Percentiles rank a stretch among this genome's conserved stretches.
Conservation (phyloP, 768 basidiomycete species). For the Mycena indigotica region DNA sequence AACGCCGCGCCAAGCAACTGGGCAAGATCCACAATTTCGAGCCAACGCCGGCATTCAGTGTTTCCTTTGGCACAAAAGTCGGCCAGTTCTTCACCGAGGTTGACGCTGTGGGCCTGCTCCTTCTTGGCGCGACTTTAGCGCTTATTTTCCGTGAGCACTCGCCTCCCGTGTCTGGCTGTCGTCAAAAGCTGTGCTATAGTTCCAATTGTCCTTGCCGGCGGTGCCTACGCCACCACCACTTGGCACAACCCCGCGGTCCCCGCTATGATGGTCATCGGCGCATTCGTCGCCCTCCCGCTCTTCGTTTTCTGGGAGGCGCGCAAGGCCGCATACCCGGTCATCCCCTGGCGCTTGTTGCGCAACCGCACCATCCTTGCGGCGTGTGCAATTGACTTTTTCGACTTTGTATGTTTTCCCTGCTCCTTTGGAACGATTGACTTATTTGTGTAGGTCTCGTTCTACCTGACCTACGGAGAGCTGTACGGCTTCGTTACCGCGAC, state of each 20-base stretch:
- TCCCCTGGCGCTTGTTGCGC: constrained; percentile 49
- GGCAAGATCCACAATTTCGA: constrained; percentile 21
- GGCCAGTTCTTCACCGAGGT: constrained; percentile 25
- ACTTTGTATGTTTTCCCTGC: constrained; percentile 36
- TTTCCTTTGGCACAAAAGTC: constrained; percentile 8
- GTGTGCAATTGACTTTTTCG: constrained; percentile 52
- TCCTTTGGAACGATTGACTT: neutral
- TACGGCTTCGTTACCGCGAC: constrained; percentile 50
- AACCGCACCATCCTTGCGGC: constrained; percentile 51
- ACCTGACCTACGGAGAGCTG: constrained; percentile 57
- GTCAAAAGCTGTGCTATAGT: too few species aligned
- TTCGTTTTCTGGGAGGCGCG: constrained; percentile 41
- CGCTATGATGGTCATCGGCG: constrained; percentile 37
- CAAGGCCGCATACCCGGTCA: constrained; percentile 45
- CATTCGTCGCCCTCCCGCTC: constrained; percentile 30
- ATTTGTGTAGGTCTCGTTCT: constrained; percentile 43
- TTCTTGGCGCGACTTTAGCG: constrained; percentile 31
- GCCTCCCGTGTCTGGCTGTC: too few species aligned
- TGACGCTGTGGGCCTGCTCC: constrained; percentile 41
- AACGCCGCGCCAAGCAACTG: constrained; percentile 35
- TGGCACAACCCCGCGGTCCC: constrained; percentile 32
- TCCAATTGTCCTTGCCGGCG: constrained; percentile 36
- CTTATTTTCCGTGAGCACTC: constrained; percentile 19
- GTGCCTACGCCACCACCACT: constrained; percentile 18
- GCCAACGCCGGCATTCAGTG: neutral